Conservation (phyloP, 805 yeast species). For the Candida verbasci region DNA sequence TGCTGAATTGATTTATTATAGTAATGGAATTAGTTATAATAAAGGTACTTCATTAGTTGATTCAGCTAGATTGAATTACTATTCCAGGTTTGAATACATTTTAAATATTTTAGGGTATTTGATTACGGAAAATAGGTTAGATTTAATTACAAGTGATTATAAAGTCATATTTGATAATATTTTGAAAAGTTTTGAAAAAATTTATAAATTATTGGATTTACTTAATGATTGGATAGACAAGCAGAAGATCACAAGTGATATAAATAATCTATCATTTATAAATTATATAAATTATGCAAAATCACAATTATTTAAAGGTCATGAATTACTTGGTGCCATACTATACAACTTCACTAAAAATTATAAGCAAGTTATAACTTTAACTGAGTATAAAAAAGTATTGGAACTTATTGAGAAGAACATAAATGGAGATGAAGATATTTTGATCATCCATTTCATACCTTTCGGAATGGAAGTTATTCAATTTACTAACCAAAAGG, state of each 20-base stretch:
- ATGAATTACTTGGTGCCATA: constrained; percentile 68
- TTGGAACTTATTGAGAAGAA: constrained; percentile 40
- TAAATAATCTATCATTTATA: constrained; percentile 36
- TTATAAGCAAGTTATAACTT: constrained; percentile 23
- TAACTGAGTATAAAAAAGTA: constrained; percentile 33
- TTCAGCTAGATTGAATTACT: constrained; percentile 64
- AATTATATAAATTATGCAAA: constrained; percentile 51
- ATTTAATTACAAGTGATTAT: constrained; percentile 16
- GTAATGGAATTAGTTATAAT: constrained; percentile 34
- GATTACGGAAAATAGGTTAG: constrained; percentile 17
- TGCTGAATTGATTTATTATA: constrained; percentile 60
- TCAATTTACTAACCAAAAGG: constrained; percentile 27
- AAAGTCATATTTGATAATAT: constrained; percentile 35
- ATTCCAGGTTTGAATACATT: constrained; percentile 67
- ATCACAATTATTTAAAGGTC: constrained; percentile 58
- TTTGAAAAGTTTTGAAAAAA: constrained; percentile 50
- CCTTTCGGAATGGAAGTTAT: constrained; percentile 54
- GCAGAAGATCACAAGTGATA: constrained; percentile 49
- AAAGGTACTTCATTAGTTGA: constrained; percentile 51
- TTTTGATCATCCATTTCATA: constrained; percentile 57
- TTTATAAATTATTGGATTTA: constrained; percentile 53
- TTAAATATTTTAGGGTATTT: constrained; percentile 52
- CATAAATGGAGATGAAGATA: constrained; percentile 58
- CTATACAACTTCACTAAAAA: constrained; percentile 47
- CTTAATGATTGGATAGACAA: constrained; percentile 48